A percentile compares a stretch with the other conserved stretches of the same genome.
Conservation (phyloP, 129 eudicot species). For the Chrysanthemum makinoi region DNA sequence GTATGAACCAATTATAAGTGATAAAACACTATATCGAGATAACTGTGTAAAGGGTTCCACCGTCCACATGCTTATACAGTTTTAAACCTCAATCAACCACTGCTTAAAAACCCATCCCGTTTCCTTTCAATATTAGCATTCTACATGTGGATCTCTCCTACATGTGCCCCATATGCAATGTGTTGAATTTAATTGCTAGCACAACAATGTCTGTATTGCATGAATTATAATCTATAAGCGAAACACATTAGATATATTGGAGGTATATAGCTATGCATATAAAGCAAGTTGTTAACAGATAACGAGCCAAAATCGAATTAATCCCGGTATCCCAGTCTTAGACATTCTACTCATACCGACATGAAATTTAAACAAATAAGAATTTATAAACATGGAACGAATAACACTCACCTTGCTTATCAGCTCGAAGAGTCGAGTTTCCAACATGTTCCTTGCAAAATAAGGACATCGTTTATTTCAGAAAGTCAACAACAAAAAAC, state of each 20-base stretch:
- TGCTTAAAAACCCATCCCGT: background rate
- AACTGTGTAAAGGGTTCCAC: background rate
- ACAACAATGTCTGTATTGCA: constrained; percentile 2
- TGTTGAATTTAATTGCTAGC: constrained; percentile 4
- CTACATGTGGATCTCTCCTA: background rate
- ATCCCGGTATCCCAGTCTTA: constrained; percentile 6
- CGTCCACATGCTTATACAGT: constrained; percentile 3
- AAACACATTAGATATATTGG: background rate
- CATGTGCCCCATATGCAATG: constrained; percentile 11
- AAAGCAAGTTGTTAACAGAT: background rate
- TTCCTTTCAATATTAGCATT: background rate
- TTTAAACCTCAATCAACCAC: background rate
- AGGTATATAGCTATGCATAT: constrained; percentile 8
- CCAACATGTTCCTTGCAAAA: constrained; percentile 31
- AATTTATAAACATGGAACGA: too few relatives aligned
- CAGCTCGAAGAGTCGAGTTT: constrained; percentile 27
- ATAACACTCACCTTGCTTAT: constrained; percentile 27
- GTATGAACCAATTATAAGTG: background rate
- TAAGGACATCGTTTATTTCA: constrained; percentile 19
- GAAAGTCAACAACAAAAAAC: constrained; percentile 20
- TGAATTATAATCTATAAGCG: background rate
- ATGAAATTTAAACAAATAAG: constrained; percentile 21
- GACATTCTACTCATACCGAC: background rate
- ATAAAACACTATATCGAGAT: background rate
- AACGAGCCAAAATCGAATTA: constrained; percentile 1